phyloP scores from a whole-genome alignment of 176 grass and related monocot genomes.

The Lolium multiflorum region DNA sequence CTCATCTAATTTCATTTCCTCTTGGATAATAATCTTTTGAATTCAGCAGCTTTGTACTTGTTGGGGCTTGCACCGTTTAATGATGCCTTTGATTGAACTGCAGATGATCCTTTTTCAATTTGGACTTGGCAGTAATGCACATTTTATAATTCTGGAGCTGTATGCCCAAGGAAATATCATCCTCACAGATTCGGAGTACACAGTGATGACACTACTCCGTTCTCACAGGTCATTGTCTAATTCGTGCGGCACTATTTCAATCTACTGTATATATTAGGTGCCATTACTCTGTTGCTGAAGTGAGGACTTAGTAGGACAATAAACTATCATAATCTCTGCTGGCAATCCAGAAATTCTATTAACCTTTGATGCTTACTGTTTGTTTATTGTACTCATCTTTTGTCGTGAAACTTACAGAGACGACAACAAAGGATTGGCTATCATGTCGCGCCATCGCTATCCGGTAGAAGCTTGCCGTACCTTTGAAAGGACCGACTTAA shows the following conservation, averaged over 20 bases:
- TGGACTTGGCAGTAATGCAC: slow-evolving; percentile 80
- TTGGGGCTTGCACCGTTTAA: slow-evolving; percentile 23
- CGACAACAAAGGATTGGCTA: slow-evolving; percentile 95
- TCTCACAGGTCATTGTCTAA: slow-evolving; percentile 77
- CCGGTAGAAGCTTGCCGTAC: slow-evolving; percentile 87
- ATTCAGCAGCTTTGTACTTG: neutral
- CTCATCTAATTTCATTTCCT: slow-evolving; percentile 24
- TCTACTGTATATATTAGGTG: neutral
- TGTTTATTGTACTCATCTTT: slow-evolving; percentile 39
- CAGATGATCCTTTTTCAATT: slow-evolving; percentile 98
- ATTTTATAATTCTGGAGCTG: slow-evolving; percentile 88
- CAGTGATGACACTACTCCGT: slow-evolving; percentile 92
- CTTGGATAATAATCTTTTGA: slow-evolving; percentile 22
- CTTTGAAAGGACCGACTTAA: slow-evolving; percentile 82
- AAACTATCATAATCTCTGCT: neutral
- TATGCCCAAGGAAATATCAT: slow-evolving; percentile 98
- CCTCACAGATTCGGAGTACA: slow-evolving; percentile 89
- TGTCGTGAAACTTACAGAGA: slow-evolving; percentile 57
- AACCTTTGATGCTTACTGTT: neutral
- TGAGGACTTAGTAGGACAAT: neutral
- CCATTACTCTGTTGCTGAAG: slow-evolving; percentile 13
- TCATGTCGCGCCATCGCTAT: slow-evolving; percentile 98
- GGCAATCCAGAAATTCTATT: slow-evolving; percentile 9
- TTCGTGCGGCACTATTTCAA: slow-evolving; percentile 6
- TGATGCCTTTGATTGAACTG: slow-evolving; percentile 31